Conservation (phyloP, 257 asterid species). For the Nyctanthes arbortristis region DNA sequence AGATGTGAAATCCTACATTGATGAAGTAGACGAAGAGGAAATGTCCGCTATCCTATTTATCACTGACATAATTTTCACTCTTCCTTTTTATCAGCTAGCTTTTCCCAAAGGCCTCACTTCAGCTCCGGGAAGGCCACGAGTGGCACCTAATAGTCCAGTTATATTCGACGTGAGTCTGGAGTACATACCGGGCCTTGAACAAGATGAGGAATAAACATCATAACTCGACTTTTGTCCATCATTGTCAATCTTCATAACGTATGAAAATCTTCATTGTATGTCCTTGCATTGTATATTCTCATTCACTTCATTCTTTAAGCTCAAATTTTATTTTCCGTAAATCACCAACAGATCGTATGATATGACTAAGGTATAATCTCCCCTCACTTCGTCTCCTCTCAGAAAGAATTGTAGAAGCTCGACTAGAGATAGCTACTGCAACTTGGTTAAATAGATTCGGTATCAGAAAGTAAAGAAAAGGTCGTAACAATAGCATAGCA, state of each 20-base stretch:
- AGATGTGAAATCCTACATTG: too few species aligned
- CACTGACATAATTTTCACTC: not conserved
- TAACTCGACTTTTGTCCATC: not conserved
- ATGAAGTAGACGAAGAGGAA: not conserved
- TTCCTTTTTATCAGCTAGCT: constrained; percentile 59
- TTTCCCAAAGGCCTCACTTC: constrained; percentile 89
- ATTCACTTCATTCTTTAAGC: constrained; percentile 35
- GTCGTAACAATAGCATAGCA: too few species aligned
- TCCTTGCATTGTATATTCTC: constrained; percentile 1
- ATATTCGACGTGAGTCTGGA: constrained; percentile 85
- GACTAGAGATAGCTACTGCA: too few species aligned
- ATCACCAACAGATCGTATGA: too few species aligned
- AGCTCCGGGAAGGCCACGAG: constrained; percentile 98
- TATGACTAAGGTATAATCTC: too few species aligned
- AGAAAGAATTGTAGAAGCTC: too few species aligned
- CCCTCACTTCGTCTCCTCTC: too few species aligned
- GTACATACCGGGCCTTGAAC: constrained; percentile 89
- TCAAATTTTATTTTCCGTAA: constrained; percentile 12
- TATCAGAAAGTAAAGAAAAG: too few species aligned
- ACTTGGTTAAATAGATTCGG: too few species aligned
- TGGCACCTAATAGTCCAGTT: constrained; percentile 84
- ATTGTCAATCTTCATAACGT: not conserved
- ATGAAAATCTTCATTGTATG: not conserved
- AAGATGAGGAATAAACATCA: constrained; percentile 48
- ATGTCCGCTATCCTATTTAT: not conserved